phyloP scores from a whole-genome alignment of 2,329 filamentous ascomycete species.

The Plectosphaerella plurivora region DNA sequence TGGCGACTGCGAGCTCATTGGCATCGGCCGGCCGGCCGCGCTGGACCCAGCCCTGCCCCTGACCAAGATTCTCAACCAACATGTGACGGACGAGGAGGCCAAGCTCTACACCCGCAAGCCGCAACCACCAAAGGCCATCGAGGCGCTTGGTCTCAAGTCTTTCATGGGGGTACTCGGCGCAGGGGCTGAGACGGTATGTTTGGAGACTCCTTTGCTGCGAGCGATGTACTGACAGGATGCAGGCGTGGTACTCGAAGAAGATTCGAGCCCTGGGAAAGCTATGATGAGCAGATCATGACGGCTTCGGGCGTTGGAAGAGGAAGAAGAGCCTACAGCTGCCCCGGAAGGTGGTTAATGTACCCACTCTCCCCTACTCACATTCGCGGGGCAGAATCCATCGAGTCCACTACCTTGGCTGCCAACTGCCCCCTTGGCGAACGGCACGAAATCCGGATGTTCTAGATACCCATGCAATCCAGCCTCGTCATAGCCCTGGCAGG shows the following conservation, averaged over 20 bases:
- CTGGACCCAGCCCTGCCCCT: conserved; percentile 31
- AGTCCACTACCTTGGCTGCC: too few species aligned
- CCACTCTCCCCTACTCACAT: too few species aligned
- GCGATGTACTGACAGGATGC: not conserved
- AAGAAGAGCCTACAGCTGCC: too few species aligned
- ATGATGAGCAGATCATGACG: too few species aligned
- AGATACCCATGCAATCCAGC: too few species aligned
- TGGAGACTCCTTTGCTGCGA: too few species aligned
- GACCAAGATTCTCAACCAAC: conserved; percentile 26
- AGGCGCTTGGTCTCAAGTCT: conserved; percentile 14
- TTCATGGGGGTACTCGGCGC: conserved; percentile 9
- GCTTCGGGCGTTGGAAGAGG: too few species aligned
- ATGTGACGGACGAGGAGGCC: conserved; percentile 27
- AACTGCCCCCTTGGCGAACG: too few species aligned
- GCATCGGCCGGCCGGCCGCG: conserved; percentile 31
- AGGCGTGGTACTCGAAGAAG: not conserved
- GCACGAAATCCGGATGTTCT: too few species aligned
- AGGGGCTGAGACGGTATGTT: conserved; percentile 16
- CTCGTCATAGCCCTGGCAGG: too few species aligned
- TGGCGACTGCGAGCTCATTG: conserved; percentile 35
- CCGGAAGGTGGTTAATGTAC: too few species aligned
- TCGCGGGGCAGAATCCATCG: too few species aligned
- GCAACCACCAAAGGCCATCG: conserved; percentile 14
- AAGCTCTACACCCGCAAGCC: conserved; percentile 21
- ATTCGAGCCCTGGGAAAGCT: not conserved